Evolutionary conservation across 1,139 yeast species (phyloP).

Genomic region (Geotrichum bryndzae): DNA sequence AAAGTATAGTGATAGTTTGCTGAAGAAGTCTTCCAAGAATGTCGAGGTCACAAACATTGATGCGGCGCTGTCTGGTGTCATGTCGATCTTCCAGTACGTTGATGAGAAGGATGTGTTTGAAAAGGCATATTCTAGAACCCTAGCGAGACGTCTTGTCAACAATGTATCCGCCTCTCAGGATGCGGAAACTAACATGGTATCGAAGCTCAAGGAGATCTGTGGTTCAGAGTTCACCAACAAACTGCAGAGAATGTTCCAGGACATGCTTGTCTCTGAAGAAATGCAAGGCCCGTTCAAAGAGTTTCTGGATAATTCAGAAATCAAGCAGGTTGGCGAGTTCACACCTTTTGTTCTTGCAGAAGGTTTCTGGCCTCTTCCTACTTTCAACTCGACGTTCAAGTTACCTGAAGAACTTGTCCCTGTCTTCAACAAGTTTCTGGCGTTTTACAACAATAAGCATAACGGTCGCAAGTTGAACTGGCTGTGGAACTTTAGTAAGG

Average conservation of each 20-base stretch:
- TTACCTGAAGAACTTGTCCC: constrained; percentile 58
- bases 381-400: constrained; percentile 44
- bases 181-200: constrained; percentile 81
- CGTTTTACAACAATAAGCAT: constrained; percentile 68
- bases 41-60: constrained; percentile 67
- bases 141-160: constrained; percentile 84
- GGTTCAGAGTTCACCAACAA: constrained; percentile 90
- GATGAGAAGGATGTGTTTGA: constrained; percentile 96
- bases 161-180: constrained; percentile 77
- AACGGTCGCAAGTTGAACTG: constrained; percentile 86
- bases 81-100: constrained; percentile 80
- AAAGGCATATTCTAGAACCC: constrained; percentile 79
- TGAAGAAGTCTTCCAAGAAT: constrained; percentile 68
- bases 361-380: constrained; percentile 82
- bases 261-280: constrained; percentile 80
- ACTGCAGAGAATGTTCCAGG: constrained; percentile 94
- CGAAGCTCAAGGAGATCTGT: constrained; percentile 82
- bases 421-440: constrained; percentile 62
- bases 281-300: constrained; percentile 59
- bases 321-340: constrained; percentile 46
- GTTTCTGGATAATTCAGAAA: constrained; percentile 34
- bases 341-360: constrained; percentile 77
- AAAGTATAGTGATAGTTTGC: constrained; percentile 75
- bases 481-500: constrained; percentile 94
- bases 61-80: constrained; percentile 61